Evolutionary conservation across 2,329 filamentous ascomycete genomes (phyloP), one percentile per base, ranked within the genome.

Genomic region (Plenodomus biglobosus): DNA sequence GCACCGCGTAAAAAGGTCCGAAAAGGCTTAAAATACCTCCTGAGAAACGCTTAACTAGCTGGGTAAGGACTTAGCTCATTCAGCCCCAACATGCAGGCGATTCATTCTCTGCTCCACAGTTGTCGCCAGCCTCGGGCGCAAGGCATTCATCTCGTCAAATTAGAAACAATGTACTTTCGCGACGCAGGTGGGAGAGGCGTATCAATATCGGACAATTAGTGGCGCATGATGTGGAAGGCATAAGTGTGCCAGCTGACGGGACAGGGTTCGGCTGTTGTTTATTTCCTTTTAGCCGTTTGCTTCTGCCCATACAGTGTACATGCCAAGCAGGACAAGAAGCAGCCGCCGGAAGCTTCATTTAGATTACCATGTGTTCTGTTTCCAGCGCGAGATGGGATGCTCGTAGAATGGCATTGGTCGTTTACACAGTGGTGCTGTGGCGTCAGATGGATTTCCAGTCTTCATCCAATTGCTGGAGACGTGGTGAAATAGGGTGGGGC

Each of bases 271-370:
- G 36, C 43, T 38, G 35, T 48, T 37, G 38, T 36, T 34, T 20
- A 18, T 10, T 19, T 43, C 18, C 18, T 34, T 55, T 59, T 59
- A 58, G 55, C 56, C 58, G 58, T 38, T 19, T 37, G 22, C 32
- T 41, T 24, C 34, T 38, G 40, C 38, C 37, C 27, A 6, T 11
- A 7, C 13, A 3, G 6, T 32, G 42, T 48, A 54, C 35, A n/a
- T 37, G 35, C 47, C 54, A 61, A 58, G 42, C 44, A 18, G 42
- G n/a, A 50, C 48, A 58, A 57, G 55, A 48, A 44, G 45, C 39
- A 48, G 44, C 50, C 59, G 48, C 50, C 43, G 55, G 48, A 56
- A 56, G 55, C 53, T 59, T 55, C 48, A 40, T 41, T 35, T 52
- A 61, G 16, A 61, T 58, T 61, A 51, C 49, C 41, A 38, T 32